phyloP scores from a whole-genome alignment of 345 rosid species.

The Pistacia integerrima region DNA sequence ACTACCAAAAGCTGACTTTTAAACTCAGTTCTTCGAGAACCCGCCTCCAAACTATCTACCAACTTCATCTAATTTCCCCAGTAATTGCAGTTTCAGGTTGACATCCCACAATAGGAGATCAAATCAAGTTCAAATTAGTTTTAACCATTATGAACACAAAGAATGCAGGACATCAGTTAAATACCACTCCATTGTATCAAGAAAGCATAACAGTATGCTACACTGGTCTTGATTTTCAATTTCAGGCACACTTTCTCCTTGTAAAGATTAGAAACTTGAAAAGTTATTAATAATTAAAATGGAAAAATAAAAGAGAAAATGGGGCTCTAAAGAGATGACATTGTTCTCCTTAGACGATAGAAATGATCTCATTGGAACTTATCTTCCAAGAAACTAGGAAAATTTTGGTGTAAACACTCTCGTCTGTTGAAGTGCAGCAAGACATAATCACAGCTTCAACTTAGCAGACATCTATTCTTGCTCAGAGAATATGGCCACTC shows the following conservation, averaged over 20 bases:
- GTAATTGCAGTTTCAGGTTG: not conserved
- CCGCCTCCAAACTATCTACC: not conserved
- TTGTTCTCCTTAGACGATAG: not conserved
- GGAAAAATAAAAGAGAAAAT: not conserved
- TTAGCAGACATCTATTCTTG: not conserved
- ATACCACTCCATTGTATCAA: not conserved
- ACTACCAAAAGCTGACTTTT: not conserved
- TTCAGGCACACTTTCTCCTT: slow-evolving; percentile 14
- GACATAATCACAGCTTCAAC: not conserved
- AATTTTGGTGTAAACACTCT: not conserved
- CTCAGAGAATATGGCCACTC: not conserved
- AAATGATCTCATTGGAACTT: slow-evolving; percentile 14
- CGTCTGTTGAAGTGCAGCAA: not conserved
- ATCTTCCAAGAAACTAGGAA: slow-evolving; percentile 14
- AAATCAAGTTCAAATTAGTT: not conserved
- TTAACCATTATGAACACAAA: not conserved
- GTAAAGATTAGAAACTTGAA: slow-evolving; percentile 7
- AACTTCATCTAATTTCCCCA: not conserved
- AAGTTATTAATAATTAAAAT: not conserved
- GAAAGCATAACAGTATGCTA: not conserved
- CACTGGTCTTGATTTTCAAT: not conserved
- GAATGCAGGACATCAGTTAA: not conserved
- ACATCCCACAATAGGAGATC: not conserved
- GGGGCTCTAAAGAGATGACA: not conserved
- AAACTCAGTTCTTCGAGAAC: not conserved